These are phyloP conservation scores for Penicillium longicatenatum DNA, from an alignment of 495 filamentous ascomycete species.

Conservation along the genomic window DNA sequence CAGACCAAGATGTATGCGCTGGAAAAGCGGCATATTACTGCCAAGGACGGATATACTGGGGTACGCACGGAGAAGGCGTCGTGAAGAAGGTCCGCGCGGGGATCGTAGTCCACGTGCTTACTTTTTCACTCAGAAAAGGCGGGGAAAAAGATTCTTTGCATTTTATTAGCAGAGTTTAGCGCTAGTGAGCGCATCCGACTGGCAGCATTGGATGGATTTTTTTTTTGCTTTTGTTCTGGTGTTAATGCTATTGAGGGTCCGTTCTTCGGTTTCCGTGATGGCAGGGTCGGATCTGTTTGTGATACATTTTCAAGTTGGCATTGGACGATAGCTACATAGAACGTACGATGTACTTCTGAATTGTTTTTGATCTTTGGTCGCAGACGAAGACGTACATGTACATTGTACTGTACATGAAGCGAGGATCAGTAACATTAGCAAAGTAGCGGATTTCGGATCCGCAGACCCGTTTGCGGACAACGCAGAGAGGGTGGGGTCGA, in stretches of 20 bases:
- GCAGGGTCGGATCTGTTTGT: neutral
- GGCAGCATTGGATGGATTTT: neutral
- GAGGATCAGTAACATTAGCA: slow-evolving; percentile 5
- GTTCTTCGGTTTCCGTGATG: neutral
- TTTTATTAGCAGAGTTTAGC: neutral
- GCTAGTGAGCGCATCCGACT: neutral
- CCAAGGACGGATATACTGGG: neutral
- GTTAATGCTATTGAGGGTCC: neutral
- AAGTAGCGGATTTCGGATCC: slow-evolving; percentile 5
- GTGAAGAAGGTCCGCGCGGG: neutral
- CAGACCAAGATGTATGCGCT: neutral
- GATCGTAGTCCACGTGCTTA: neutral
- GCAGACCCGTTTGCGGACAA: slow-evolving; percentile 2
- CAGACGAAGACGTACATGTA: neutral
- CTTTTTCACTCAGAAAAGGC: neutral
- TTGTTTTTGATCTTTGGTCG: neutral
- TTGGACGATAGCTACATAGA: neutral
- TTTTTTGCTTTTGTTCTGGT: neutral
- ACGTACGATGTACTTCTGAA: neutral
- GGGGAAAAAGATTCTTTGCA: neutral
- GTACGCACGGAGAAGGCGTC: neutral
- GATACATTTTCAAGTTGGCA: neutral
- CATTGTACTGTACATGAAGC: neutral
- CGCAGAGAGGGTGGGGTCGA: neutral
- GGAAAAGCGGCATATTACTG: neutral